phyloP scores from a whole-genome alignment of 108 stramenopile species.

The Nitzschia sp. region DNA sequence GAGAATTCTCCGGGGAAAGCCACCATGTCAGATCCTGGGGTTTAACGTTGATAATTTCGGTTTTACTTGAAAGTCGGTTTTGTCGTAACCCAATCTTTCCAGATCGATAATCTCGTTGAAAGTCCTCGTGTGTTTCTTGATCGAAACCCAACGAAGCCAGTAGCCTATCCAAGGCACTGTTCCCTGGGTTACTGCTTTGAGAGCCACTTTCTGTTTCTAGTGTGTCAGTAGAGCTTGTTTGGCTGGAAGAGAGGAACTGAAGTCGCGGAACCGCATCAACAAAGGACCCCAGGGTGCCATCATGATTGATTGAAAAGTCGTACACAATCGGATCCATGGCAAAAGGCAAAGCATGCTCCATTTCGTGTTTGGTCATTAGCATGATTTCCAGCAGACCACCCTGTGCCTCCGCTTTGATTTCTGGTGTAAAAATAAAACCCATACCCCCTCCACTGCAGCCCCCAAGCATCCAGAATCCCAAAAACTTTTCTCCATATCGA shows the following conservation, averaged over 20 bases:
- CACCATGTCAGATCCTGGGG: constrained; percentile 44
- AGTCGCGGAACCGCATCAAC: constrained; percentile 14
- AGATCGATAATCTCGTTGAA: constrained; percentile 32
- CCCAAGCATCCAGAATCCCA: constrained; percentile 63
- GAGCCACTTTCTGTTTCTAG: not conserved
- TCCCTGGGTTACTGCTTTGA: not conserved
- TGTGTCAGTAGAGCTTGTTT: not conserved
- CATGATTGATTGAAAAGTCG: constrained; percentile 52
- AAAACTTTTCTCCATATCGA: constrained; percentile 49
- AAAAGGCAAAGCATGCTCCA: constrained; percentile 56
- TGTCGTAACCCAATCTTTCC: constrained; percentile 57
- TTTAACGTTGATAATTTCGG: constrained; percentile 37
- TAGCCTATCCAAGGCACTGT: constrained; percentile 30
- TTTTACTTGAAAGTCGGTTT: constrained; percentile 45
- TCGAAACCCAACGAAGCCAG: constrained; percentile 53
- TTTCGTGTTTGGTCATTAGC: constrained; percentile 49
- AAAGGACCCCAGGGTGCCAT: constrained; percentile 45
- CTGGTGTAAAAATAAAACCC: constrained; percentile 64
- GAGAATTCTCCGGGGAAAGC: constrained; percentile 27
- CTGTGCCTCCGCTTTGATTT: constrained; percentile 38
- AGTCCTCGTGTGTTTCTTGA: constrained; percentile 32
- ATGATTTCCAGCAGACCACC: constrained; percentile 48
- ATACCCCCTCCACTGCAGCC: constrained; percentile 56
- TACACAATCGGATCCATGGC: constrained; percentile 67
- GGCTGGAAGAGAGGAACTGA: not conserved